A percentile compares a stretch with the other conserved stretches of the same genome.
phyloP scores from a whole-genome alignment of 1,284 basidiomycete genomes.

The Butyriboletus appendiculatus region DNA sequence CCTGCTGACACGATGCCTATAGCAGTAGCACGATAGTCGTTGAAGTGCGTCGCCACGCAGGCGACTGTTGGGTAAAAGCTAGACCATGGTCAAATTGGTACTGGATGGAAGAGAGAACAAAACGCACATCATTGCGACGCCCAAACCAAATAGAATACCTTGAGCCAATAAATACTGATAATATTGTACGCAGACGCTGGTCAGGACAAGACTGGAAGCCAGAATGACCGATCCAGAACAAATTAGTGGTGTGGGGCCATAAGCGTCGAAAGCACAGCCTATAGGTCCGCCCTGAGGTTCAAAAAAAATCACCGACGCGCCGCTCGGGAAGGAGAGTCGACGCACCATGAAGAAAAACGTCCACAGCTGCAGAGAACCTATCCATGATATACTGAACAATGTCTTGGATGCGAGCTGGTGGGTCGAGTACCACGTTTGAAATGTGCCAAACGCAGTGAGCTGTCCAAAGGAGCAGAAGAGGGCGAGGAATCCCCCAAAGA shows the following conservation, averaged over 20 bases:
- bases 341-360: conserved; percentile 46
- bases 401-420: conserved; percentile 38
- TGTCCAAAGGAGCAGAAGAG: conserved; percentile 39
- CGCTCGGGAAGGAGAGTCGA: conserved; percentile 14
- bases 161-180: conserved; percentile 62
- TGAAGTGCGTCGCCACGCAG: conserved; percentile 56
- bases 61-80: conserved; percentile 61
- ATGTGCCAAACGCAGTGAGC: conserved; percentile 36
- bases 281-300: conserved; percentile 49
- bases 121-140: conserved; percentile 57
- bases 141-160: conserved; percentile 60
- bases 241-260: conserved; percentile 52
- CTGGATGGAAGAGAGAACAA: conserved; percentile 2
- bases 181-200: conserved; percentile 54
- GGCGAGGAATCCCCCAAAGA: conserved; percentile 35
- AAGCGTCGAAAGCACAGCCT: conserved; percentile 50
- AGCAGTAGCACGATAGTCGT: conserved; percentile 58
- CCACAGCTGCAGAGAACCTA: conserved; percentile 49
- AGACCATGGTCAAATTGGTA: conserved; percentile 16
- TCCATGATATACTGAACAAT: conserved; percentile 47
- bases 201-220: conserved; percentile 49
- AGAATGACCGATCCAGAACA: conserved; percentile 43
- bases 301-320: conserved; percentile 4
- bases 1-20: conserved; percentile 55
- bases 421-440: conserved; percentile 45